Percentiles rank a stretch among this genome's conserved stretches.
Evolutionary conservation across 306 rosid genomes (phyloP).

Genomic region (Dryas octopetala): DNA sequence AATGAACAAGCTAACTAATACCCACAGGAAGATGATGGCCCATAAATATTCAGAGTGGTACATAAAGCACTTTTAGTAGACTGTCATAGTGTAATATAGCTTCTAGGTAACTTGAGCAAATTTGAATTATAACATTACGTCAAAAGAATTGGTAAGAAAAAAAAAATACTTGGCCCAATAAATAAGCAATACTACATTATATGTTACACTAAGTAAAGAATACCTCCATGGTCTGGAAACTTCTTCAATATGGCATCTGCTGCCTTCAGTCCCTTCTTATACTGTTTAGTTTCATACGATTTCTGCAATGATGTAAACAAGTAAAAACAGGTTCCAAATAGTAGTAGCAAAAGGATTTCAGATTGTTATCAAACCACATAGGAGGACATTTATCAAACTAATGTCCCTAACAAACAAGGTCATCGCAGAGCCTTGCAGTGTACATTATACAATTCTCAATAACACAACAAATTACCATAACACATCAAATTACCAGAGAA

Average conservation of each 20-base stretch:
- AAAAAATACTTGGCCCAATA: not conserved
- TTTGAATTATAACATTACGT: not conserved
- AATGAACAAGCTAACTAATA: not conserved
- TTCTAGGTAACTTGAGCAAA: not conserved
- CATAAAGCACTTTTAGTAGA: not conserved
- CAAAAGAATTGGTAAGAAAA: not conserved
- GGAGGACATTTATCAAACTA: not conserved
- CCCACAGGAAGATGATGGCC: not conserved
- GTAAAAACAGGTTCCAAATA: slow-evolving; percentile 21
- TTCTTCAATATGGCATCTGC: slow-evolving; percentile 93
- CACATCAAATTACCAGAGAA: slow-evolving; percentile 12
- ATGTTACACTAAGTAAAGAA: slow-evolving; percentile 8
- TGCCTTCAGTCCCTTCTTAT: slow-evolving; percentile 94
- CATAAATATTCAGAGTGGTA: not conserved
- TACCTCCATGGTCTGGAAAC: slow-evolving; percentile 99
- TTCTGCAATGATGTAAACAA: slow-evolving; percentile 49
- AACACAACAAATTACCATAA: not conserved
- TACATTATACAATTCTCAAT: not conserved
- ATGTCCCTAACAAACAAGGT: not conserved
- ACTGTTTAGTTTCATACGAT: slow-evolving; percentile 97
- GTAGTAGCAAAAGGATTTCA: not conserved
- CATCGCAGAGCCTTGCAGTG: not conserved
- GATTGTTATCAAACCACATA: not conserved
- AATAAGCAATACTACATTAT: not conserved
- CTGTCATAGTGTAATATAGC: not conserved